A percentile compares a stretch with the other conserved stretches of the same genome.
Conservation (phyloP, 257 asterid genomes). For the Ilex asprella region DNA sequence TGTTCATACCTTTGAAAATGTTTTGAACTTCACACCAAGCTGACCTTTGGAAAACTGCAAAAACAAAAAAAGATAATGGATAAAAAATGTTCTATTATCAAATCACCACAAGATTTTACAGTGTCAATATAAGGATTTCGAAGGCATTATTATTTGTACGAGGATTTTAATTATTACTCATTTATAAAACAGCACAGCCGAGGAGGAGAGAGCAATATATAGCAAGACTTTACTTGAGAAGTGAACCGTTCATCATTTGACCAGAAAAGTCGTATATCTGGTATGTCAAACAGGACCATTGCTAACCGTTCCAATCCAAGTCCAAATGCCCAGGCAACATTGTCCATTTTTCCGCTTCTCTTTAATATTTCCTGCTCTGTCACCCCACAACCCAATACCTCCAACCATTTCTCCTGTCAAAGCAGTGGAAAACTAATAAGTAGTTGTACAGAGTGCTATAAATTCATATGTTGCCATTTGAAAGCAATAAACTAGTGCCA, state of each 20-base stretch:
- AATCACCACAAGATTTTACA: too few relatives aligned
- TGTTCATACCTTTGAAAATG: conserved; percentile 72
- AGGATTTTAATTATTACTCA: not conserved
- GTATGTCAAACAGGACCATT: conserved; percentile 92
- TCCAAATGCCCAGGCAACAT: conserved; percentile 99
- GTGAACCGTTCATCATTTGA: conserved; percentile 83
- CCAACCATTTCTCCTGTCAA: conserved; percentile 88
- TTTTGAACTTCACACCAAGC: conserved; percentile 80
- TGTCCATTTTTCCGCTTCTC: conserved; percentile 56
- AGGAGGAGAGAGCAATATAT: not conserved
- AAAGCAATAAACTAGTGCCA: not conserved
- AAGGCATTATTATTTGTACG: too few relatives aligned
- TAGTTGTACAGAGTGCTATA: not conserved
- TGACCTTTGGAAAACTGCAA: conserved; percentile 70
- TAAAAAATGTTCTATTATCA: too few relatives aligned
- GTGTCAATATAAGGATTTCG: too few relatives aligned
- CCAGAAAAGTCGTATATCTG: conserved; percentile 98
- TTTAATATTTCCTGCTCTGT: conserved; percentile 93
- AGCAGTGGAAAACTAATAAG: conserved; percentile 4
- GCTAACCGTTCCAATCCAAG: conserved; percentile 96
- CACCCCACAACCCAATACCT: conserved; percentile 97
- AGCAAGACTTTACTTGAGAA: conserved; percentile 57
- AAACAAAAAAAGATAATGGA: conserved; percentile 10
- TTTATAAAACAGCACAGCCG: not conserved
- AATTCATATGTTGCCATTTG: too few relatives aligned